These are phyloP conservation scores for Umbelopsis isabellina DNA, from an alignment of 192 early-diverging fungal species.

Conservation along the genomic window DNA sequence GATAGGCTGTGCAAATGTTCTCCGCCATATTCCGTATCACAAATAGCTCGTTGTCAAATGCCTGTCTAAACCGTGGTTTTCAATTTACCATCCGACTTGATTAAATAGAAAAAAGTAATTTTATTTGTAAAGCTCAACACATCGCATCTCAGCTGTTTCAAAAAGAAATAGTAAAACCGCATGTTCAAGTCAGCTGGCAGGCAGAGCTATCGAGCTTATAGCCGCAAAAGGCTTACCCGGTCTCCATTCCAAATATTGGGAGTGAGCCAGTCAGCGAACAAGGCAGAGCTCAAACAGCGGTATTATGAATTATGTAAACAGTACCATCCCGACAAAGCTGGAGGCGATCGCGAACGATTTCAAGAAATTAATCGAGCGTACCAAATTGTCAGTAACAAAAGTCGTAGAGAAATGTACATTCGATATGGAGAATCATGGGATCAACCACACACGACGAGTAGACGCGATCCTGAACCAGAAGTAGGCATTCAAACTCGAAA, in stretches of 20 bases:
- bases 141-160: neutral
- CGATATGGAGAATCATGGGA: conserved; percentile 8
- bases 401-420: conserved; percentile 1
- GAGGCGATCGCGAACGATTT: neutral
- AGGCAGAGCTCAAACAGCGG: conserved; percentile 29
- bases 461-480: neutral
- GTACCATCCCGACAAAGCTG: conserved; percentile 32
- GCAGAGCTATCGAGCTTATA: conserved; percentile 3
- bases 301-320: conserved; percentile 34
- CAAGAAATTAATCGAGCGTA: conserved; percentile 36
- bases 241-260: conserved; percentile 35
- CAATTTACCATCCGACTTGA: too few relatives aligned
- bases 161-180: too few relatives aligned
- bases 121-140: too few relatives aligned
- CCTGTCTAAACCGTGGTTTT: too few relatives aligned
- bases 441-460: neutral
- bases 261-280: conserved; percentile 19
- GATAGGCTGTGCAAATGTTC: too few relatives aligned
- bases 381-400: conserved; percentile 17
- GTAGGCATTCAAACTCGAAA: neutral
- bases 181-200: conserved; percentile 4
- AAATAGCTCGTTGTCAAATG: too few relatives aligned
- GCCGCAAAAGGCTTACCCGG: neutral
- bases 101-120: too few relatives aligned
- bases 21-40: too few relatives aligned